Base-by-base conservation (phyloP, 768 basidiomycete species). In the Termitomyces sp. region DNA sequence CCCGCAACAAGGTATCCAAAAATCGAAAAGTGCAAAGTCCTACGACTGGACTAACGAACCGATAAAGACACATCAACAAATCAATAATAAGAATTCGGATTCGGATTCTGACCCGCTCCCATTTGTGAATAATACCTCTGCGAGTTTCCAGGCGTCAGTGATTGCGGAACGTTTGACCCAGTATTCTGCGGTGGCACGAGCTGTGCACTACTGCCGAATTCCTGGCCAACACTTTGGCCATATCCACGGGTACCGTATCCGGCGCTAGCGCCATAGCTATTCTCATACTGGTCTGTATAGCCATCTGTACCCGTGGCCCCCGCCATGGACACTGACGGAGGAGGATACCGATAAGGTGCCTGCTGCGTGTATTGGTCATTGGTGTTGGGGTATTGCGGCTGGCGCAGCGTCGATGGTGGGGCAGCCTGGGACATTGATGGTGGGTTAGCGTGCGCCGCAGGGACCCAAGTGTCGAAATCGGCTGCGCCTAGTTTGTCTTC, bases 341-440 rank as follows among this genome's bases (percentile, higher is more conserved):
- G 64, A 9, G 46, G 64, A 25, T 65, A 65, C 29, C 64, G 58
- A 58, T 65, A 46, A 7, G 64, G 51, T 5, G 64, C 45, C 49
- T 65, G 60, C 25, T 62, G 60, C 29, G 51, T 15, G 56, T 63
- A 62, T 40, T 49, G 54, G 20, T 56, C 43, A 32, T 20, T 59
- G 29, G 40, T 43, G 7, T 37, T 32, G 20, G 42, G 43, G 40
- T 62, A 56, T 15, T 62, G 52, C 45, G 51, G 60, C 40, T 57
- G 60, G 42, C 53, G 52, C 32, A 49, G 56, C 20, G 50, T 52
- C 38, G 60, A 46, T 29, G 59, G 55, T 4, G 36, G 14, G 1
- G 43, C 5, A 32, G 15, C 34, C 45, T 65, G 57, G 4, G 55
- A n/a, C 61, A 60, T 62, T 15, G 40, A 32, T 4, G 64, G 38